Base-by-base conservation (phyloP, 192 early-diverging fungal species). In the Coemansia sp. region DNA sequence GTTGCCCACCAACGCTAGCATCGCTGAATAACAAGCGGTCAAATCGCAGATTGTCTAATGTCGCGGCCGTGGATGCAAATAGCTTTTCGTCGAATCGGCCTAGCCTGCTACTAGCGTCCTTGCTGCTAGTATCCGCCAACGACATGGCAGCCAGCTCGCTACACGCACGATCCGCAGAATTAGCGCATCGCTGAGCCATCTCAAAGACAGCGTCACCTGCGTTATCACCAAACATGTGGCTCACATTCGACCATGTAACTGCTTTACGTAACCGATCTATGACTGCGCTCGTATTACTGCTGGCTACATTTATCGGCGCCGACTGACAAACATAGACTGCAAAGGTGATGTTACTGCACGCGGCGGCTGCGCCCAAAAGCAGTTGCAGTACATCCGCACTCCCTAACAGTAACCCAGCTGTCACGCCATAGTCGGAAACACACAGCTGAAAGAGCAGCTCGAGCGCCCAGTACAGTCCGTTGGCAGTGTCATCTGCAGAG, bases 361-460 rank as follows among this genome's bases (percentile, higher is more conserved):
- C 38, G 5, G 19, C 3, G 2, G 73, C 66, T 12, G 67, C 67
- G 21, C 27, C 29, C 35, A 76, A 42, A 16, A 76, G 67, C 25
- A 67, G 69, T 64, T 57, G 45, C 45, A 46, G 46, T 3, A 27
- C 14, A 19, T 65, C 35, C 7, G 33, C n/a, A 33, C 56, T 53
- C 4, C 9, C 24, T 5, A 56, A 57, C 47, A 65, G 30, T 6
- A 40, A 16, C 28, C 16, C 11, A 8, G 28, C 28, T 5, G 16
- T 10, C 23, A 23, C 54, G 23, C 46, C 33, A 7, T 30, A 31
- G 5, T 48, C 49, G 5, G 53, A 43, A 16, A 18, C 12, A 28
- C 66, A 65, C 14, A 69, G 31, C 29, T 69, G 62, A n/a, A 62
- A 76, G 2, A 63, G 18, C 22, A 76, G 45, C 59, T 65, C 73